Evolutionary conservation across 2,329 filamentous ascomycete species (phyloP).

Genomic region (Helminthosporium solani): DNA sequence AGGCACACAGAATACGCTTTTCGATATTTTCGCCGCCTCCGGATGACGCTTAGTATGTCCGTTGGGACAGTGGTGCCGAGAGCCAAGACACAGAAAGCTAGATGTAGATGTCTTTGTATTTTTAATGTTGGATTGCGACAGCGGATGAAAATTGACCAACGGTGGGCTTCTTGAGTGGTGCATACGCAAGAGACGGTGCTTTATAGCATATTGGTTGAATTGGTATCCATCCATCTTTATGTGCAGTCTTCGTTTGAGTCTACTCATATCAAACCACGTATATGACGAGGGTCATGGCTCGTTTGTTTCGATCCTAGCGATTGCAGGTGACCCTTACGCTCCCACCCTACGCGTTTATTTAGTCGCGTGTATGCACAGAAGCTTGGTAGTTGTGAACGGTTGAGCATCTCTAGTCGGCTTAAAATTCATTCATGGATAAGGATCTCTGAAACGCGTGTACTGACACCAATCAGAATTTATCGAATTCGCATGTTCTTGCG

Average conservation of each 20-base stretch:
- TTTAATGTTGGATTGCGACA: slow-evolving; percentile 29
- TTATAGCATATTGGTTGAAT: slow-evolving; percentile 13
- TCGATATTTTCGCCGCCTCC: slow-evolving; percentile 42
- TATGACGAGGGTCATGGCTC: no score
- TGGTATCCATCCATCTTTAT: not conserved
- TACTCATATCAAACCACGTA: no score
- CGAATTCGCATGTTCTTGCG: no score
- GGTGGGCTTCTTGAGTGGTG: slow-evolving; percentile 24
- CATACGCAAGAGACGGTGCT: slow-evolving; percentile 12
- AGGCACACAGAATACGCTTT: slow-evolving; percentile 44
- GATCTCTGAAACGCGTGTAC: not conserved
- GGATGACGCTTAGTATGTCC: slow-evolving; percentile 30
- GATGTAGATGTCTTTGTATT: slow-evolving; percentile 39
- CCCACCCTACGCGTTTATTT: no score
- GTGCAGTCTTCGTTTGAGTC: not conserved
- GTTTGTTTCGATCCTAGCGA: no score
- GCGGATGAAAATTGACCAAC: slow-evolving; percentile 25
- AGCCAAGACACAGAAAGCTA: slow-evolving; percentile 23
- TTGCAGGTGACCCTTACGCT: no score
- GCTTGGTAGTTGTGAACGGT: not conserved
- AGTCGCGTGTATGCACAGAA: not conserved
- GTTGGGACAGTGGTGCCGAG: slow-evolving; percentile 4
- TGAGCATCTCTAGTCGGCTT: not conserved
- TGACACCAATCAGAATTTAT: not conserved
- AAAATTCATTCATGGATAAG: not conserved